Evolutionary conservation across 2,329 filamentous ascomycete genomes (phyloP), one percentile per base, ranked within the genome.

Genomic region (Lachnellula occidentalis): DNA sequence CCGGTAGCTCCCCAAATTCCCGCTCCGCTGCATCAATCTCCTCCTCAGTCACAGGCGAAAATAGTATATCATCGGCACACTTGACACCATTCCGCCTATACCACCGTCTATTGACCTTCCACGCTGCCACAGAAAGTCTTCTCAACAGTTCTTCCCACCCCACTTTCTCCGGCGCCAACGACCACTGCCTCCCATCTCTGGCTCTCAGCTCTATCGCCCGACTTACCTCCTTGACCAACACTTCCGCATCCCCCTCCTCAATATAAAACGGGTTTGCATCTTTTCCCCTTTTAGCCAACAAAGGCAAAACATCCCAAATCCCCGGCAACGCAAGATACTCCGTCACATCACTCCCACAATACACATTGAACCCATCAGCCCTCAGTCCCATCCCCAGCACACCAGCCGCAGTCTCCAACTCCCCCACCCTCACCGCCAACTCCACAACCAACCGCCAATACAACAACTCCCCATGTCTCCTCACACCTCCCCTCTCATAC

Each of bases 291-390:
- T 53, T 21, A 4, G 54, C 51, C 34, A 61, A 34, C 8, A 61
- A 27, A 7, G 56, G 56, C 45, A 61, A 46, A 37, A 59, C 57
- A 41, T 59, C 51, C 48, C 52, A 59, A 39, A 61, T 57, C 19
- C 54, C 57, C 17, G 57, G 57, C 41, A 61, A 9, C 17, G 51
- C 24, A 17, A 60, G 48, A 45, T 52, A 59, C 12, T 48, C 22
- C 11, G 51, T 37, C 39, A 59, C 48, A 12, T 37, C 43, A n/a
- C 41, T 45, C 4, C 50, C 58, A 36, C 43, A 22, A 6, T 2
- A 39, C 14, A 5, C 5, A 19, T n/a, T 41, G 31, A 60, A 56
- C 8, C 58, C 55, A 46, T 60, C 58, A 9, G 49, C 3, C 7
- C 50, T 51, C 42, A 58, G 34, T 5, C n/a, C 55, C 42, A 45